phyloP scores from a whole-genome alignment of 345 rosid species.

The Syzygium grande region DNA sequence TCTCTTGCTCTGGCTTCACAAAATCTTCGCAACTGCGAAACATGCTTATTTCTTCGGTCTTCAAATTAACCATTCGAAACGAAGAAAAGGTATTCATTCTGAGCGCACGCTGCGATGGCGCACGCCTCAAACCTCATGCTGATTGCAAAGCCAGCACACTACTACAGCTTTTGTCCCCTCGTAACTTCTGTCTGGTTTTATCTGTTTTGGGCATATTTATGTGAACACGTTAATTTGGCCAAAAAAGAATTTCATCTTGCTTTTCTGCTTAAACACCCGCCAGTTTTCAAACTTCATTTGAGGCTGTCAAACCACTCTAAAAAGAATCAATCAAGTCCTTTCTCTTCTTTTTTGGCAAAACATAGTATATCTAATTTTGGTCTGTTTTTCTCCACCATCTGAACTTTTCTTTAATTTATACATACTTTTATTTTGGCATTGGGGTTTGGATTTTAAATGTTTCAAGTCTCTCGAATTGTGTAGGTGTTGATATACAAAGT shows the following conservation, averaged over 20 bases:
- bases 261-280: too few species aligned
- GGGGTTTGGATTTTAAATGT: neutral
- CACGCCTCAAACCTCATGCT: too few species aligned
- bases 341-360: neutral
- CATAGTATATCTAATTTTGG: neutral
- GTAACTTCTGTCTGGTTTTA: too few species aligned
- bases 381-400: neutral
- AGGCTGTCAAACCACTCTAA: too few species aligned
- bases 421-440: neutral
- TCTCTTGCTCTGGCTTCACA: neutral
- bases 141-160: too few species aligned
- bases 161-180: too few species aligned
- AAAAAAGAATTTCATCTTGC: too few species aligned
- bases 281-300: too few species aligned
- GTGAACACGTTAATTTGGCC: too few species aligned
- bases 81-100: neutral
- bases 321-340: too few species aligned
- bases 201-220: too few species aligned
- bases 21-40: neutral
- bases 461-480: neutral
- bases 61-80: neutral
- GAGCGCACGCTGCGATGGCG: too few species aligned
- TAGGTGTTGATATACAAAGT: neutral
- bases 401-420: neutral
- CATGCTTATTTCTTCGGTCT: neutral